Percentiles rank a stretch among this genome's conserved stretches.
Evolutionary conservation across 2,329 filamentous ascomycete species (phyloP).

Genomic region (Aspergillus ruber): DNA sequence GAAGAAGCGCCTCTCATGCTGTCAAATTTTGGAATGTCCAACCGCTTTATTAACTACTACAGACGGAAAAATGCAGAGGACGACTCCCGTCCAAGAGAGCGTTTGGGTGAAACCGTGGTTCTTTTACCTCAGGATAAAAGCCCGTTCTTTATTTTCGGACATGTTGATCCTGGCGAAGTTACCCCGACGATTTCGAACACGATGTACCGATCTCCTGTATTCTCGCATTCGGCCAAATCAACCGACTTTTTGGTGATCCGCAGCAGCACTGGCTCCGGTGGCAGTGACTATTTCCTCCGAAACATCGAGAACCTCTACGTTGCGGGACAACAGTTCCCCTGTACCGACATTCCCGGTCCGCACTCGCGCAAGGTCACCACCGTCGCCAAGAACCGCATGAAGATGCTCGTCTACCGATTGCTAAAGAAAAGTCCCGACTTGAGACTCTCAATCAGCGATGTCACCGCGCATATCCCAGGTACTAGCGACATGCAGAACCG

Average conservation of each 20-base stretch:
- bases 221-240: conserved; percentile 69
- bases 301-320: conserved; percentile 87
- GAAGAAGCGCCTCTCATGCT: conserved; percentile 87
- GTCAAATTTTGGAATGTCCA: conserved; percentile 97
- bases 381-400: conserved; percentile 91
- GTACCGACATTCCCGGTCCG: conserved; percentile 84
- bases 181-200: conserved; percentile 88
- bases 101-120: conserved; percentile 82
- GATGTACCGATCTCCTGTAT: conserved; percentile 92
- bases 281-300: conserved; percentile 73
- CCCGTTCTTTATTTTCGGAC: conserved; percentile 90
- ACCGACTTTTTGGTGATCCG: conserved; percentile 85
- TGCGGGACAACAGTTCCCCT: conserved; percentile 89
- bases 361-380: conserved; percentile 94
- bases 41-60: conserved; percentile 93
- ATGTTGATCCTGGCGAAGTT: conserved; percentile 83
- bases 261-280: conserved; percentile 70
- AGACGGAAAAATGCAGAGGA: conserved; percentile 76
- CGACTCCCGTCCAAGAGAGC: conserved; percentile 65
- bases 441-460: conserved; percentile 68
- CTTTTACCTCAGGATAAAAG: conserved; percentile 91
- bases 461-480: conserved; percentile 86
- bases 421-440: conserved; percentile 68
- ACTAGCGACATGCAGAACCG: conserved; percentile 93
- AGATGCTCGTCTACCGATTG: conserved; percentile 89